A percentile compares a stretch with the other conserved stretches of the same genome.
phyloP scores from a whole-genome alignment of 2,329 filamentous ascomycete species.

The Sclerotinia minor region DNA sequence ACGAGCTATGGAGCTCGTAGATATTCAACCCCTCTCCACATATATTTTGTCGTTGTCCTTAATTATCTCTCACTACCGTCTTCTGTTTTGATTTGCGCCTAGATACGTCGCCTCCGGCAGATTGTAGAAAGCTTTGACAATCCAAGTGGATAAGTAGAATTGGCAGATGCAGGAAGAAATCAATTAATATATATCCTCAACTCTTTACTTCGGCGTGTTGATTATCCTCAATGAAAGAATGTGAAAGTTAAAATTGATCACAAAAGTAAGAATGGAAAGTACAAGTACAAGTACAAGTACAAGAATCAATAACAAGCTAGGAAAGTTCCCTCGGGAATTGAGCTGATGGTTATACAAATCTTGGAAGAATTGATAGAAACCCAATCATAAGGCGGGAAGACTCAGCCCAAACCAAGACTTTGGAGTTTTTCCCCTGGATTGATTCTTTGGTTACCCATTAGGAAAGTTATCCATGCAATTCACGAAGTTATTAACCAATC shows the following conservation, averaged over 20 bases:
- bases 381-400: not conserved
- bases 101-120: constrained; percentile 3
- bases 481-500: not conserved
- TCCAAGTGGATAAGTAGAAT: not conserved
- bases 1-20: constrained; percentile 34
- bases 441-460: not conserved
- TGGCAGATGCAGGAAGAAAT: constrained; percentile 3
- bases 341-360: constrained; percentile 5
- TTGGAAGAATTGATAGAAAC: not conserved
- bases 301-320: too few relatives aligned
- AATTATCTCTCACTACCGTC: not conserved
- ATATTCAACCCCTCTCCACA: constrained; percentile 3
- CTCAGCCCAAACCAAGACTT: not conserved
- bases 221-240: not conserved
- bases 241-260: not conserved
- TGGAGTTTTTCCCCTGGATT: constrained; percentile 9
- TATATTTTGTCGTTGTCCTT: constrained; percentile 3
- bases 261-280: not conserved
- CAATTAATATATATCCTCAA: not conserved
- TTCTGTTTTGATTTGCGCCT: constrained; percentile 5
- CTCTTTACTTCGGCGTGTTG: not conserved
- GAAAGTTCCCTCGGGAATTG: not conserved
- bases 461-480: not conserved
- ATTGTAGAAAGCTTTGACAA: constrained; percentile 21
- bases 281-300: not conserved